These are phyloP conservation scores for Acrasis kona DNA, from an alignment of 78 protist genomes.

Conservation along the genomic window DNA sequence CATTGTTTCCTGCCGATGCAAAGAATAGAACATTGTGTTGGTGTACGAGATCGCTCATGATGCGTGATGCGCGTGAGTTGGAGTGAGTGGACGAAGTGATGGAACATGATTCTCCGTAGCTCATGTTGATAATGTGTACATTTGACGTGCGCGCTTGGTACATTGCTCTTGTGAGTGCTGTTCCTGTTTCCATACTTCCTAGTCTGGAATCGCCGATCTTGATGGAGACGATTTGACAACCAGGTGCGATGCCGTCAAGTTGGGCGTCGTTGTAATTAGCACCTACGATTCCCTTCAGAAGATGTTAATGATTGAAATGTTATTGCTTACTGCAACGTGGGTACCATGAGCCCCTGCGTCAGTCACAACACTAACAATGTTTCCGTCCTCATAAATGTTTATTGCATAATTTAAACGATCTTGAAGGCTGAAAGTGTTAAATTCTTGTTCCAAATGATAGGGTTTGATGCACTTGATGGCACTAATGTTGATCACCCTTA, in stretches of 20 bases:
- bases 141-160: constrained; percentile 11
- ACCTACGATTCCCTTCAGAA: too few relatives aligned
- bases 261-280: constrained; percentile 37
- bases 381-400: constrained; percentile 46
- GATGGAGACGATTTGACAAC: constrained; percentile 39
- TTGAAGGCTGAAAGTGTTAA: too few relatives aligned
- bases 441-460: too few relatives aligned
- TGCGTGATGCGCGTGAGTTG: too few relatives aligned
- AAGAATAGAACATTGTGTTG: constrained; percentile 13
- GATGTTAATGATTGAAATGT: too few relatives aligned
- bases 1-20: constrained; percentile 46
- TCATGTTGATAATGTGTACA: constrained; percentile 44
- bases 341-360: constrained; percentile 64
- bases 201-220: constrained; percentile 60
- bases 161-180: constrained; percentile 38
- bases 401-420: constrained; percentile 16
- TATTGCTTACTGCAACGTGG: constrained; percentile 65
- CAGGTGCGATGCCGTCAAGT: constrained; percentile 66
- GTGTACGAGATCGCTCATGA: background rate
- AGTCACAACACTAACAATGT: constrained; percentile 19
- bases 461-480: too few relatives aligned
- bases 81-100: too few relatives aligned
- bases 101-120: constrained; percentile 65
- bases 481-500: too few relatives aligned
- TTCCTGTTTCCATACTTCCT: constrained; percentile 50